Percentiles rank a stretch among this genome's conserved stretches.
Conservation (phyloP, 2,329 filamentous ascomycete genomes). For the Aurifilum marmelostoma region DNA sequence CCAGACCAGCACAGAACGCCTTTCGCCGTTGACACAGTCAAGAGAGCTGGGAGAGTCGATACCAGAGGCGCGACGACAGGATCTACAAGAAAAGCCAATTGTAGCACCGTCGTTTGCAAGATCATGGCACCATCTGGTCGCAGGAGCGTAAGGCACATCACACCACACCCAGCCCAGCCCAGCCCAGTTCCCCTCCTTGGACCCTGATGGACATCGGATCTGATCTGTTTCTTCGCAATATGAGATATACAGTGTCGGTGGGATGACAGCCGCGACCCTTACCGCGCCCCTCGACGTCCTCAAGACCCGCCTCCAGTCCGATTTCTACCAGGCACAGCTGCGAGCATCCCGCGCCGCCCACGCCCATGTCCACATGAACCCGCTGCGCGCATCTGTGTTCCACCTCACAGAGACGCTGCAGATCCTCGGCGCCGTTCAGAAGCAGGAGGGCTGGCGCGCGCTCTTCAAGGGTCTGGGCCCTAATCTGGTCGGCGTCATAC, state of each 20-base stretch:
- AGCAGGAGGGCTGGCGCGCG: conserved; percentile 79
- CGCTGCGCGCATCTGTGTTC: conserved; percentile 66
- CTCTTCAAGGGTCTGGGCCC: conserved; percentile 93
- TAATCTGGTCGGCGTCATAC: conserved; percentile 86
- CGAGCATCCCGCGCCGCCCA: conserved; percentile 66
- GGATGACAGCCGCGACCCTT: conserved; percentile 90
- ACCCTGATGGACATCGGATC: neutral
- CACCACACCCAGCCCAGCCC: neutral
- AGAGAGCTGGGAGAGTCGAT: conserved; percentile 63
- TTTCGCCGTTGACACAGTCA: conserved; percentile 54
- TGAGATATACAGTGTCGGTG: conserved; percentile 74
- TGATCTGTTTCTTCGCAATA: neutral
- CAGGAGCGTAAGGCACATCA: conserved; percentile 72
- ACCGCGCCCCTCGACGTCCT: conserved; percentile 93
- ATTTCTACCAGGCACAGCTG: conserved; percentile 89
- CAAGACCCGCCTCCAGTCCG: conserved; percentile 90
- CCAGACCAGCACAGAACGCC: conserved; percentile 21
- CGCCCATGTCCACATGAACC: conserved; percentile 61
- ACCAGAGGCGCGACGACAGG: conserved; percentile 39
- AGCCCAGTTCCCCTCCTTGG: neutral
- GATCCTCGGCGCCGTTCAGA: conserved; percentile 80
- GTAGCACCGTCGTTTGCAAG: conserved; percentile 63
- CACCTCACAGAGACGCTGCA: conserved; percentile 86
- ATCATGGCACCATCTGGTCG: conserved; percentile 90
- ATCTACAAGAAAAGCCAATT: conserved; percentile 36